These are phyloP conservation scores for Corrigiola litoralis DNA, from an alignment of 179 eudicot genomes.

Conservation along the genomic window DNA sequence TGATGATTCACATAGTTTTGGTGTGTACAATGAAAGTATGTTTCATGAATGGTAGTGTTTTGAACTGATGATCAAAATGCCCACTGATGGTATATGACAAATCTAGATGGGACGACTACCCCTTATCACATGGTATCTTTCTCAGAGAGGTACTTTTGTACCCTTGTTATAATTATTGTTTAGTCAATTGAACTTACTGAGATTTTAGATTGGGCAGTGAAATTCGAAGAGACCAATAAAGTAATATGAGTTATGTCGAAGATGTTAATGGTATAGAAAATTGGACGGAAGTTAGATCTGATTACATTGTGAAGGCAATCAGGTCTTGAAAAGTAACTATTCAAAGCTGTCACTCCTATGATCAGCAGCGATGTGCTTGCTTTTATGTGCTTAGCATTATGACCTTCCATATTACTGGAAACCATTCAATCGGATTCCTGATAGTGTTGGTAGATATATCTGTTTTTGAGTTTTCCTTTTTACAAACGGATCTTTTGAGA, in stretches of 20 bases:
- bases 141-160: not conserved
- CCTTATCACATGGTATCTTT: slow-evolving; percentile 7
- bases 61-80: not conserved
- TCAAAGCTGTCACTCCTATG: slow-evolving; percentile 52
- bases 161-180: slow-evolving; percentile 17
- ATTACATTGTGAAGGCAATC: slow-evolving; percentile 44
- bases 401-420: slow-evolving; percentile 28
- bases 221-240: slow-evolving; percentile 56
- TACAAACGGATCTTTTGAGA: slow-evolving; percentile 3
- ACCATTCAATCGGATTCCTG: slow-evolving; percentile 2
- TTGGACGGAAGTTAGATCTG: slow-evolving; percentile 47
- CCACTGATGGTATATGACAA: not conserved
- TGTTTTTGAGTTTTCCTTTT: slow-evolving; percentile 8
- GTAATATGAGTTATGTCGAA: slow-evolving; percentile 61
- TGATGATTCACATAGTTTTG: not conserved
- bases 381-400: slow-evolving; percentile 28
- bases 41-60: not conserved
- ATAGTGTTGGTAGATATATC: slow-evolving; percentile 9
- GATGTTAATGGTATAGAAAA: slow-evolving; percentile 58
- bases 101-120: not conserved
- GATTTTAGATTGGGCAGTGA: slow-evolving; percentile 62
- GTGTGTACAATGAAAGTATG: not conserved
- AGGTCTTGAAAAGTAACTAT: no score
- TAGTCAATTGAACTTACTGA: slow-evolving; percentile 36
- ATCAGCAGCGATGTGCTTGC: slow-evolving; percentile 70